Evolutionary conservation across 169 alveolate genomes (phyloP).

Genomic region (Eimeria praecox): DNA sequence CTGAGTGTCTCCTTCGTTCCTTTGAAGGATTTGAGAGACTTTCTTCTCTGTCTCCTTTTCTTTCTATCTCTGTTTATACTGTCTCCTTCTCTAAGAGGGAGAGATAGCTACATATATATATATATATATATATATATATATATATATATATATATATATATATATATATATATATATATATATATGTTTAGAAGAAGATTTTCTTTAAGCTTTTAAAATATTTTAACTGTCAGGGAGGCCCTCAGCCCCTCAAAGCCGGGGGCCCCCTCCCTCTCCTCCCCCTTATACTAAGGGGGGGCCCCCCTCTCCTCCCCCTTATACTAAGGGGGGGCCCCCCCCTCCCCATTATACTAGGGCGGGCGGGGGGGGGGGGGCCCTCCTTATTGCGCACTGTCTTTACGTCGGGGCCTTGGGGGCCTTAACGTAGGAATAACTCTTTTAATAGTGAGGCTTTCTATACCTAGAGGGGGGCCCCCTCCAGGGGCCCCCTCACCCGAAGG

Average conservation of each 20-base stretch:
- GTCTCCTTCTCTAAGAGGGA: not conserved
- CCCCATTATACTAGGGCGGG: no score
- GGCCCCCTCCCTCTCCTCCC: not conserved
- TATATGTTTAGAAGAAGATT: no score
- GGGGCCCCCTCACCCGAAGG: not conserved
- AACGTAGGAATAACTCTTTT: not conserved
- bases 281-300: not conserved
- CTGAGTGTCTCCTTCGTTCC: not conserved
- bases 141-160: no score
- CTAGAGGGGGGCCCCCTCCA: not conserved
- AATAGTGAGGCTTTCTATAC: not conserved
- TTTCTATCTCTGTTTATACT: not conserved
- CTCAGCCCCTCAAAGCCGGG: no score
- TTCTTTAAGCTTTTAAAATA: no score
- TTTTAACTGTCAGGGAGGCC: no score
- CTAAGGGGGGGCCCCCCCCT: not conserved
- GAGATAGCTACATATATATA: no score
- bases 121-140: no score
- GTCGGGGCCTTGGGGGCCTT: not conserved
- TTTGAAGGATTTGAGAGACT: not conserved
- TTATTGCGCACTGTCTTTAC: not conserved
- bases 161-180: no score
- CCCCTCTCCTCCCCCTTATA: not conserved
- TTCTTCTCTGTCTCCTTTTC: not conserved
- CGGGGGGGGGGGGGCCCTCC: not conserved